Base-by-base conservation (phyloP, 345 rosid genomes). In the Conringia planisiliqua region DNA sequence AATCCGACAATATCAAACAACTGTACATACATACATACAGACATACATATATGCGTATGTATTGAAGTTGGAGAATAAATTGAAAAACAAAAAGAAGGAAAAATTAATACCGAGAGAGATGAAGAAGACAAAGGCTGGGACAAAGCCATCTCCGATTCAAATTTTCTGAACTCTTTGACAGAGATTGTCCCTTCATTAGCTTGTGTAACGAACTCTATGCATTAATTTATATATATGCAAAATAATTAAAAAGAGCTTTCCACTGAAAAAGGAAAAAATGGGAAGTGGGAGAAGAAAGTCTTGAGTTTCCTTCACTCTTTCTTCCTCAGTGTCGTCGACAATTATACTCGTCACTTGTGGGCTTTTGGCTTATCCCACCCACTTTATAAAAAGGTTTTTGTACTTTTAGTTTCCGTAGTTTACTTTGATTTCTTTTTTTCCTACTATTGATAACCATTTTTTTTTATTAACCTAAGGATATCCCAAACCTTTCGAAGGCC, bases 61-160 rank as follows among this genome's bases (percentile, higher is more conserved):
- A 22, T 1, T 1, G 24, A 22, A 22, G 24, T 22, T 24, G 36
- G 4, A 47, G 33, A 66, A 38, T 38, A 46, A 66, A 17, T 38
- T 60, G 24, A 8, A 16, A n/a, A n/a, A n/a, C n/a, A n/a, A n/a
- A n/a, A 32, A 30, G 27, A 17, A 17, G 7, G 12, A 4, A 40
- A 30, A 66, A 40, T 10, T 22, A 7, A 63, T 61, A 63, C 62
- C 66, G 48, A 71, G 71, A 78, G 61, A 71, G 54, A 35, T 1
- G 59, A 70, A 44, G 82, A 61, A 72, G 86, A 7, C 35, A 66
- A 84, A 85, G 92, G 61, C 71, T 33, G 62, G 66, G 64, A 77
- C 30, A 84, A 76, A 59, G 83, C 80, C 98, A 92, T 92, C 70
- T 35, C 66, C 61, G 83, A 55, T 33, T 82, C 70, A 75, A 73